Evolutionary conservation across 306 rosid genomes (phyloP).

Genomic region (Sechiopsis laciniata): DNA sequence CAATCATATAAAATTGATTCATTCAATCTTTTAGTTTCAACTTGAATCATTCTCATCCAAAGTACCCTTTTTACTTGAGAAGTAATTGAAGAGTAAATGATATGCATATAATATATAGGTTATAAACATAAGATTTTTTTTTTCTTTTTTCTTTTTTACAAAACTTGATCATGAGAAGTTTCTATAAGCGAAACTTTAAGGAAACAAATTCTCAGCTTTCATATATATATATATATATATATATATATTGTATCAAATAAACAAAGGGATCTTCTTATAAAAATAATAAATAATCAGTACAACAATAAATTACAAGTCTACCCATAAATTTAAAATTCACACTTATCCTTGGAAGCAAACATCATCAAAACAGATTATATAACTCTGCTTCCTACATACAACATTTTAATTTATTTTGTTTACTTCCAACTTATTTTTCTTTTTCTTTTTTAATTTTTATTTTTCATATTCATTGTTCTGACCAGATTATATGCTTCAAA

Average conservation of each 20-base stretch:
- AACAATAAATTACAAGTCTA: neutral
- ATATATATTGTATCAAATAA: neutral
- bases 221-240: neutral
- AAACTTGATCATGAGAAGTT: slow-evolving; percentile 1
- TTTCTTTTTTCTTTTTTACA: neutral
- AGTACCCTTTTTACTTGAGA: neutral
- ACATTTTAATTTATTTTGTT: neutral
- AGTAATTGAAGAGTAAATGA: neutral
- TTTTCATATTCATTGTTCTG: no score
- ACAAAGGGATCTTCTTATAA: neutral
- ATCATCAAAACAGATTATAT: slow-evolving; percentile 1
- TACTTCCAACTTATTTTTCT: neutral
- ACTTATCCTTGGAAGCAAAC: neutral
- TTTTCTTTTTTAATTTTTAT: neutral
- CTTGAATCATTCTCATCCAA: neutral
- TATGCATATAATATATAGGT: neutral
- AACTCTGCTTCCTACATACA: neutral
- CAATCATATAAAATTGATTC: neutral
- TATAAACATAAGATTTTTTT: neutral
- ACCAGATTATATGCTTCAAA: no score
- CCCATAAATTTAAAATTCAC: neutral
- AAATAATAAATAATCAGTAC: neutral
- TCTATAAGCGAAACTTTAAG: slow-evolving; percentile 13
- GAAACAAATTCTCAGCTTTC: neutral
- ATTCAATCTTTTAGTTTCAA: neutral